Conservation (phyloP, 805 yeast species). For the Kluyveromyces wickerhamii region DNA sequence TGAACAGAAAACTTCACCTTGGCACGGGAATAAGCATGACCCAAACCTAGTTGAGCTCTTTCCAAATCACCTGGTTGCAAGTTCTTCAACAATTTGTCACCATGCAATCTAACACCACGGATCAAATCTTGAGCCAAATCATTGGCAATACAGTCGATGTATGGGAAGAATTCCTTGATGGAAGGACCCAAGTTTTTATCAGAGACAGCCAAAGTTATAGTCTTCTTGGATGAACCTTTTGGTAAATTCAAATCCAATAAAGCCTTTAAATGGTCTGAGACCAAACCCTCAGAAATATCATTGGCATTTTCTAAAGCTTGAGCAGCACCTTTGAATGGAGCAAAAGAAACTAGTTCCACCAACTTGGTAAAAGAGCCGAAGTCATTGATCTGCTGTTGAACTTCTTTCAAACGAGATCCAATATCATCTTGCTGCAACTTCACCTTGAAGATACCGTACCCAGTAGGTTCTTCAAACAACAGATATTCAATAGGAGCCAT, state of each 20-base stretch:
- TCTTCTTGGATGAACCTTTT: slow-evolving; percentile 51
- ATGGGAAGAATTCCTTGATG: slow-evolving; percentile 83
- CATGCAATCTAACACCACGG: slow-evolving; percentile 90
- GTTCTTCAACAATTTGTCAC: slow-evolving; percentile 81
- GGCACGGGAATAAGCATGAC: slow-evolving; percentile 98
- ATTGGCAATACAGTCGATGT: slow-evolving; percentile 80
- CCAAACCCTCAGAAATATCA: slow-evolving; percentile 94
- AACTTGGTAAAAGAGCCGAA: slow-evolving; percentile 82
- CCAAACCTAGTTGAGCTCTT: slow-evolving; percentile 97
- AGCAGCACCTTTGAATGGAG: slow-evolving; percentile 99
- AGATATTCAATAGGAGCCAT: slow-evolving; percentile 81
- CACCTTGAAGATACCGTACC: slow-evolving; percentile 94
- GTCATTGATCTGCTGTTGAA: slow-evolving; percentile 83
- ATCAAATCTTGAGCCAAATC: slow-evolving; percentile 92
- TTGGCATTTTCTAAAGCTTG: slow-evolving; percentile 98
- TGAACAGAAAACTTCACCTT: slow-evolving; percentile 98
- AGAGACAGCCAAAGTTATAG: slow-evolving; percentile 76
- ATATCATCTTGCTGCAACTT: slow-evolving; percentile 89
- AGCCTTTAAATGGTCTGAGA: slow-evolving; percentile 84
- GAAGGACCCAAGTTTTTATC: slow-evolving; percentile 96
- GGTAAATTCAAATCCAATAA: slow-evolving; percentile 89
- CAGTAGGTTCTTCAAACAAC: slow-evolving; percentile 97
- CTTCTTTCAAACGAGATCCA: slow-evolving; percentile 87
- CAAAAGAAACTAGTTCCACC: slow-evolving; percentile 88
- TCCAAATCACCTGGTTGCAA: slow-evolving; percentile 92